Conservation (phyloP, 2,329 filamentous ascomycete species). For the Paracamarosporium sp. region DNA sequence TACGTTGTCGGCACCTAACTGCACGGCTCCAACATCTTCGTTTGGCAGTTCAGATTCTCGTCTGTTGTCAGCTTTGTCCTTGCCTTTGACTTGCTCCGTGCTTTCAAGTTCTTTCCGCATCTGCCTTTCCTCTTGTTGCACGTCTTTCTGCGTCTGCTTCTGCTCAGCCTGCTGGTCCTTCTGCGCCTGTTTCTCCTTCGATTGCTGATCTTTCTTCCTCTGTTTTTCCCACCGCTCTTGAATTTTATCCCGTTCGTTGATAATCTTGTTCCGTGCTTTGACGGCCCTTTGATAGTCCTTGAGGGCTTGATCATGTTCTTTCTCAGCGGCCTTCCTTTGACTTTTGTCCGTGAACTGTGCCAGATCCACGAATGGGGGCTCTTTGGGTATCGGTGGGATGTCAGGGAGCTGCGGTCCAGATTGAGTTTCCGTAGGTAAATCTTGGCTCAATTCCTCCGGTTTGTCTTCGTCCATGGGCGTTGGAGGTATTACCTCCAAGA, state of each 20-base stretch:
- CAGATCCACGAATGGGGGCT: conserved; percentile 64
- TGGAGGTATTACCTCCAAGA: conserved; percentile 38
- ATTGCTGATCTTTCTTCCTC: conserved; percentile 52
- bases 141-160: conserved; percentile 33
- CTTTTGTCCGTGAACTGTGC: conserved; percentile 68
- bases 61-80: conserved; percentile 15
- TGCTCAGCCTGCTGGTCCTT: conserved; percentile 31
- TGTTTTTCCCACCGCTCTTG: conserved; percentile 53
- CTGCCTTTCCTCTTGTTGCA: conserved; percentile 17
- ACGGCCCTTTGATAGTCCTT: conserved; percentile 72
- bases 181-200: conserved; percentile 30
- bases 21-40: conserved; percentile 30
- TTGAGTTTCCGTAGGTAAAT: background rate
- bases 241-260: conserved; percentile 69
- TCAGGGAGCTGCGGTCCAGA: conserved; percentile 49
- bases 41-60: conserved; percentile 16
- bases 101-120: conserved; percentile 11
- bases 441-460: conserved; percentile 11
- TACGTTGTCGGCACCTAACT: conserved; percentile 16
- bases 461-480: conserved; percentile 30
- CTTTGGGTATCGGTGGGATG: conserved; percentile 59
- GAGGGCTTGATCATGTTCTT: conserved; percentile 67
- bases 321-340: conserved; percentile 71
- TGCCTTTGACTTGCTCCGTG: conserved; percentile 11
- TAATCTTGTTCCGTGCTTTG: conserved; percentile 69